A percentile compares a stretch with the other conserved stretches of the same genome.
phyloP scores from a whole-genome alignment of 371 early-diverging fungal genomes.

The Mucor plumbeus region DNA sequence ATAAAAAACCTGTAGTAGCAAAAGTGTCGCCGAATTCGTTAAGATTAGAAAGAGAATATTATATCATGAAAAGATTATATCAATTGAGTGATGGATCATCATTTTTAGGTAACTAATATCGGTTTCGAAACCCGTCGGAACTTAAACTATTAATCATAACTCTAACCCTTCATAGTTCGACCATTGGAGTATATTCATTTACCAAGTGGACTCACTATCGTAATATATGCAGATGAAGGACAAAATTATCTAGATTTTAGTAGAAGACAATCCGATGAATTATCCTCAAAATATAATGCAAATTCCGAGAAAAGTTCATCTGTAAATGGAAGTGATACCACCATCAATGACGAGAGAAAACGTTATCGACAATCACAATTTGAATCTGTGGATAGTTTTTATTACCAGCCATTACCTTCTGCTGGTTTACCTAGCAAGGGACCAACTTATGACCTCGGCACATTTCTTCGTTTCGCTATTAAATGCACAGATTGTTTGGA shows the following conservation, averaged over 20 bases:
- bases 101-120: constrained; percentile 33
- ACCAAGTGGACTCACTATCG: constrained; percentile 43
- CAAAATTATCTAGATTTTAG: constrained; percentile 27
- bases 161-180: constrained; percentile 27
- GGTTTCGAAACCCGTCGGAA: neutral
- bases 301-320: constrained; percentile 5
- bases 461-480: constrained; percentile 52
- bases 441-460: constrained; percentile 42
- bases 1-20: constrained; percentile 44
- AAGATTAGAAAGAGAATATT: constrained; percentile 48
- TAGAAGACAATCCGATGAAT: constrained; percentile 20
- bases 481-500: constrained; percentile 50
- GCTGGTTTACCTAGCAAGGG: constrained; percentile 19
- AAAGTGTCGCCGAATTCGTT: constrained; percentile 48
- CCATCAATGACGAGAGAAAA: constrained; percentile 7
- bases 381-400: neutral
- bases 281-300: neutral
- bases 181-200: constrained; percentile 46
- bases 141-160: too few species aligned
- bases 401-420: constrained; percentile 12
- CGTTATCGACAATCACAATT: constrained; percentile 3
- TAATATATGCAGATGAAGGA: constrained; percentile 45
- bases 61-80: constrained; percentile 46
- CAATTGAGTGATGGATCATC: constrained; percentile 40
- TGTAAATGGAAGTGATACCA: constrained; percentile 12